Evolutionary conservation across 2,329 filamentous ascomycete genomes (phyloP), one percentile per base, ranked within the genome.

Genomic region (Cryphonectria nitschkei): DNA sequence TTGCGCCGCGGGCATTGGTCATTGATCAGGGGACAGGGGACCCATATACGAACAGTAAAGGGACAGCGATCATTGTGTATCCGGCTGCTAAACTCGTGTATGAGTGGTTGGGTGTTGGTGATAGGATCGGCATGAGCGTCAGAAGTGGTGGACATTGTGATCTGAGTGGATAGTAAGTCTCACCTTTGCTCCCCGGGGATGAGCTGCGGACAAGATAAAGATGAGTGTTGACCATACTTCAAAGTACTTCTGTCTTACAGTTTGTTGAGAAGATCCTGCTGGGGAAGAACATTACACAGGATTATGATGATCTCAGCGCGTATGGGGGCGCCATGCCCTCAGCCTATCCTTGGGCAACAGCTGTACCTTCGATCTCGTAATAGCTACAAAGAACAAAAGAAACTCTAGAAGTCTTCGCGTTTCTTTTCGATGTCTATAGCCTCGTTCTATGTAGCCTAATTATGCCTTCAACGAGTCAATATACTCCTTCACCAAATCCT

Each of bases 401-500:
- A 39, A 11, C 8, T 13, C 3, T 11, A 13, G 37, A 9, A 13
- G 37, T 11, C 11, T 39, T 39, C 9, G 11, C 1, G 9, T 11
- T 58, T 32, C 54, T 29, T 29, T 58, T 19, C 34, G 2, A 26
- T 13, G 4, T 39, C 11, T 39, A 22, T 39, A 46, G 22, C 14
- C 29, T 14, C 6, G 11, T 16, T 46, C n/a, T 11, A 9, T 29
- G 13, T 46, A 1, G 19, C 6, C 34, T 34, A 34, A n/a, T 29
- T 68, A n/a, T 58, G 52, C 34, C 26, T 60, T 29, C n/a, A 68
- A 26, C 29, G 69, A 71, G 32, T 84, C 79, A n/a, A 86, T 79
- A 74, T 88, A 89, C 76, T 89, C 85, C 76, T 81, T 82, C 14
- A 90, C 87, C 7, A 88, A 80, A 63, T 84, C 80, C 74, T 89